Conservation (phyloP, 2,329 filamentous ascomycete species). For the Trichoderma sp. region DNA sequence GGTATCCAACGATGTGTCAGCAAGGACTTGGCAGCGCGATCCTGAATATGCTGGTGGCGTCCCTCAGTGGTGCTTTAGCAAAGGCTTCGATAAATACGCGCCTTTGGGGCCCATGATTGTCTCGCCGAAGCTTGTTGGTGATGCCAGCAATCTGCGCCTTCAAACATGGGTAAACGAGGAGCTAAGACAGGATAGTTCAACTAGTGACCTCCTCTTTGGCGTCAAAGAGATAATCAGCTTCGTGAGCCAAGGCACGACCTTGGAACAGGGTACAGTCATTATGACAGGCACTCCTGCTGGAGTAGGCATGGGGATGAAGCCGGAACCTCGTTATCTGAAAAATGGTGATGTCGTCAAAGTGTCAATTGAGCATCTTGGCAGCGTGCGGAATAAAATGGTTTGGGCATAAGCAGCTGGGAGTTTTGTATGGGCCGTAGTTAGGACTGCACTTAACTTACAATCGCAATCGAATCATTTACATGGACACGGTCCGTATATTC, state of each 20-base stretch:
- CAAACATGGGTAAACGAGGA: neutral
- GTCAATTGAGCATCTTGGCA: too few species aligned
- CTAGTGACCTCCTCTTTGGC: neutral
- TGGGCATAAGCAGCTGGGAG: too few species aligned
- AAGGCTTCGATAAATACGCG: neutral
- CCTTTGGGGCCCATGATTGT: neutral
- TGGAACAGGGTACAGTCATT: neutral
- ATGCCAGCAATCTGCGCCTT: neutral
- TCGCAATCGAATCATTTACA: too few species aligned
- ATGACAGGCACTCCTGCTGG: conserved; percentile 2
- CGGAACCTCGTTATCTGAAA: neutral
- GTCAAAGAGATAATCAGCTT: neutral
- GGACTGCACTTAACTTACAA: too few species aligned
- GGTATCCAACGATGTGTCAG: too few species aligned
- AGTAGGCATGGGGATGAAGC: neutral
- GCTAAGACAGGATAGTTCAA: neutral
- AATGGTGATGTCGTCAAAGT: too few species aligned
- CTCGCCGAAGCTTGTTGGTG: neutral
- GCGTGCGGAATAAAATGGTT: too few species aligned
- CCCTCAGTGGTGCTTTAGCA: conserved; percentile 1
- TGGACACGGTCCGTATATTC: too few species aligned
- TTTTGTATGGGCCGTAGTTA: too few species aligned
- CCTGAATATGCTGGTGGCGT: too few species aligned
- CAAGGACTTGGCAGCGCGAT: too few species aligned
- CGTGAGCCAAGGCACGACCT: neutral